phyloP scores from a whole-genome alignment of 768 basidiomycete genomes.

The Austroboletus eburneus region DNA sequence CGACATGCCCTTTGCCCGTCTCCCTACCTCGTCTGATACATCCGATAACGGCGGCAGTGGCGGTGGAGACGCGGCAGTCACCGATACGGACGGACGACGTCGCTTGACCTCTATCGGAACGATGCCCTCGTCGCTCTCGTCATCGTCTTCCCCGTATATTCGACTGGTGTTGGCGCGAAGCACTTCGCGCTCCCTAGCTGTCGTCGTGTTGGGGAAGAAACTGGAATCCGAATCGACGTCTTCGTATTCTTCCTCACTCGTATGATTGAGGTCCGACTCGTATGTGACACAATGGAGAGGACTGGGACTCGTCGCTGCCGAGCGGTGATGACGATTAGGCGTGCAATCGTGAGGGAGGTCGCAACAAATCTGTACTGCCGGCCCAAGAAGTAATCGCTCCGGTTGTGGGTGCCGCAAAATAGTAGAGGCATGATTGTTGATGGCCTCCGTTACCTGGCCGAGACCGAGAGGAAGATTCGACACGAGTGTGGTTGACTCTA shows the following conservation, averaged over 20 bases:
- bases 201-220: constrained; percentile 30
- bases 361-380: constrained; percentile 20
- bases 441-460: constrained; percentile 22
- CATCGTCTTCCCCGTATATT: constrained; percentile 30
- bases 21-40: constrained; percentile 12
- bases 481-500: constrained; percentile 32
- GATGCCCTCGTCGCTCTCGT: constrained; percentile 35
- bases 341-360: constrained; percentile 24
- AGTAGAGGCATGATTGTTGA: constrained; percentile 15
- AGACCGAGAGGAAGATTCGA: constrained; percentile 34
- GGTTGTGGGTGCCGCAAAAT: constrained; percentile 30
- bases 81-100: constrained; percentile 31
- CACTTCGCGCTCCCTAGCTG: constrained; percentile 20
- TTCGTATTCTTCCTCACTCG: constrained; percentile 31
- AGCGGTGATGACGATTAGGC: constrained; percentile 25
- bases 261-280: constrained; percentile 28
- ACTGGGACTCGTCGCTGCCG: constrained; percentile 36
- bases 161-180: constrained; percentile 32
- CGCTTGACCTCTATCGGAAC: constrained; percentile 34
- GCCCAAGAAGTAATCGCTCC: constrained; percentile 22
- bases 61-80: constrained; percentile 25
- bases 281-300: constrained; percentile 35
- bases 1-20: constrained; percentile 8
- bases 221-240: constrained; percentile 32
- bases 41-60: constrained; percentile 15